These are phyloP conservation scores for Xylaria sp. DNA, from an alignment of 2,329 filamentous ascomycete species.

Conservation along the genomic window DNA sequence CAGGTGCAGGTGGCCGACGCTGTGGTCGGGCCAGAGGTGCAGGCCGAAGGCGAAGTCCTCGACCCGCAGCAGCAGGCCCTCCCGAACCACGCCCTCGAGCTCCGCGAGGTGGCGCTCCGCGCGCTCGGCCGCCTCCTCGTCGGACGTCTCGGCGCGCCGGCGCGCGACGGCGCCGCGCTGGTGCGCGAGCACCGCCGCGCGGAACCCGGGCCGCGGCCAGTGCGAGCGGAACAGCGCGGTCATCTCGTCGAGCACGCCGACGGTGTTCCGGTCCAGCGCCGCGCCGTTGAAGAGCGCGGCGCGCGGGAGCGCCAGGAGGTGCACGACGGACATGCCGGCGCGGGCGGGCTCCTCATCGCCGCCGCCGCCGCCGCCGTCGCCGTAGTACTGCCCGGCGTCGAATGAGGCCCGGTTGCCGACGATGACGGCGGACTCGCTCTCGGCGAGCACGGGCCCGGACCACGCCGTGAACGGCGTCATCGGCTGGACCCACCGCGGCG, in stretches of 20 bases:
- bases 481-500: slow-evolving; percentile 16
- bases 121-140: background rate
- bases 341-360: background rate
- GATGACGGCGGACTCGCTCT: slow-evolving; percentile 8
- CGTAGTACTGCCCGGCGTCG: slow-evolving; percentile 22
- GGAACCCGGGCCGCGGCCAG: slow-evolving; percentile 11
- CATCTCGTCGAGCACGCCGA: slow-evolving; percentile 24
- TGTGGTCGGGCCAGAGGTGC: slow-evolving; percentile 28
- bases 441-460: background rate
- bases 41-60: slow-evolving; percentile 29
- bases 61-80: background rate
- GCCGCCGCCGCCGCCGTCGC: slow-evolving; percentile 4
- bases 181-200: slow-evolving; percentile 8
- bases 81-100: slow-evolving; percentile 2
- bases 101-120: slow-evolving; percentile 11
- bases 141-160: background rate
- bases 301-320: slow-evolving; percentile 28
- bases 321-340: slow-evolving; percentile 31
- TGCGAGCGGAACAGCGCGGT: slow-evolving; percentile 12
- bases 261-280: slow-evolving; percentile 9
- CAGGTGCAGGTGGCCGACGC: slow-evolving; percentile 26
- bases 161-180: slow-evolving; percentile 13
- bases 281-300: slow-evolving; percentile 29
- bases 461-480: slow-evolving; percentile 19
- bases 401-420: slow-evolving; percentile 28